Evolutionary conservation across 2,329 filamentous ascomycete genomes (phyloP).

Genomic region (Cercospora sp.): DNA sequence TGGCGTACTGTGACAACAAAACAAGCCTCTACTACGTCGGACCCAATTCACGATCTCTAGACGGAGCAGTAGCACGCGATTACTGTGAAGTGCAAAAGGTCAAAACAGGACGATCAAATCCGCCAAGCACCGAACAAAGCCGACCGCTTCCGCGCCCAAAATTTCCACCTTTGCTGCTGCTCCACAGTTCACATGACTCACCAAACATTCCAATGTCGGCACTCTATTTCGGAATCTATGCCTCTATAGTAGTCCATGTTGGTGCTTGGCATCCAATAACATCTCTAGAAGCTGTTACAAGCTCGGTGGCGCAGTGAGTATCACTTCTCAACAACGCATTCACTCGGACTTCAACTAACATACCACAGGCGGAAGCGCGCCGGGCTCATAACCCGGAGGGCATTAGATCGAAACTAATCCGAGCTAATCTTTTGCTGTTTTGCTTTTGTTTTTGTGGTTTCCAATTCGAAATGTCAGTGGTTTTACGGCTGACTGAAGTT

Average conservation of each 20-base stretch:
- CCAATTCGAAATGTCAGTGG: too few species aligned
- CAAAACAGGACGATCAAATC: background rate
- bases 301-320: conserved; percentile 11
- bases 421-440: conserved; percentile 3
- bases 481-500: too few species aligned
- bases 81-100: background rate
- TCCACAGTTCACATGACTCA: conserved; percentile 4
- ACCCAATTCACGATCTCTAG: background rate
- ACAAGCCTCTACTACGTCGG: too few species aligned
- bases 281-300: background rate
- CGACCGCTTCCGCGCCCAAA: background rate
- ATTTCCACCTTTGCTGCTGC: background rate
- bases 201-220: background rate
- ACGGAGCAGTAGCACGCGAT: background rate
- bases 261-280: background rate
- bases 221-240: too few species aligned
- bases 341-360: background rate
- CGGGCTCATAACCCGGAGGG: conserved; percentile 17
- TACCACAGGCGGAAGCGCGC: conserved; percentile 12
- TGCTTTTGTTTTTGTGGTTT: background rate
- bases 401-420: conserved; percentile 1
- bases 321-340: background rate
- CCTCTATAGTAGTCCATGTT: too few species aligned
- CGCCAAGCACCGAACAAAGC: background rate
- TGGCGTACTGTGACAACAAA: too few species aligned